Conservation (phyloP, 108 stramenopile genomes). For the Chaetoceros tenuissimus region DNA sequence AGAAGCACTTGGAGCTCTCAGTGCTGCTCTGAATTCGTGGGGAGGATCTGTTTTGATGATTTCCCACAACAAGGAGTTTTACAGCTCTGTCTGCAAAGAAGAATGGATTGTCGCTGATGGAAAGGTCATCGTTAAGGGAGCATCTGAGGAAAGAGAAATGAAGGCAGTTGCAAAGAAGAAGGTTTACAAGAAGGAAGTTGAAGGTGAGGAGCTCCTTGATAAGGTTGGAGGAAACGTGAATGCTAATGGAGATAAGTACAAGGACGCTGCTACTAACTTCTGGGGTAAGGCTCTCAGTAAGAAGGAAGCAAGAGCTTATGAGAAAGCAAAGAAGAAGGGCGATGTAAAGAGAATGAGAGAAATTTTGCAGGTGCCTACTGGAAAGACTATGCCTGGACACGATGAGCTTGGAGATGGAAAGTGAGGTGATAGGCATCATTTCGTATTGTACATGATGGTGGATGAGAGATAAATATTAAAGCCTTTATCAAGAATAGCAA, state of each 20-base stretch:
- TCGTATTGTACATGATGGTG: too few relatives aligned
- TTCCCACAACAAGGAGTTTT: slow-evolving; percentile 97
- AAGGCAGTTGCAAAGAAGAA: slow-evolving; percentile 84
- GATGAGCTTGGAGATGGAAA: slow-evolving; percentile 87
- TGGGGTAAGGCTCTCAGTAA: slow-evolving; percentile 81
- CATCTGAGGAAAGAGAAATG: slow-evolving; percentile 78
- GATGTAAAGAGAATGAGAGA: slow-evolving; percentile 78
- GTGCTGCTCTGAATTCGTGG: slow-evolving; percentile 88
- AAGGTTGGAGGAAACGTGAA: slow-evolving; percentile 79
- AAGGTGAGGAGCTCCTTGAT: slow-evolving; percentile 46
- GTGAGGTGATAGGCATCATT: too few relatives aligned
- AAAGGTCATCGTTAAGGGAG: slow-evolving; percentile 63
- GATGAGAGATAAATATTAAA: too few relatives aligned
- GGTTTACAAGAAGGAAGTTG: slow-evolving; percentile 67
- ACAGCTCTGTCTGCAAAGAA: slow-evolving; percentile 86
- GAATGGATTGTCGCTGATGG: slow-evolving; percentile 92
- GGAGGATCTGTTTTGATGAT: slow-evolving; percentile 98
- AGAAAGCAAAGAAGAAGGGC: slow-evolving; percentile 88
- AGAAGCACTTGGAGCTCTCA: slow-evolving; percentile 92
- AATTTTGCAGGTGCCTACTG: slow-evolving; percentile 71
- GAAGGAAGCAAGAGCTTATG: slow-evolving; percentile 82
- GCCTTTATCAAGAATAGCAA: too few relatives aligned
- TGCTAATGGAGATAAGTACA: slow-evolving; percentile 79
- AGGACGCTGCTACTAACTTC: slow-evolving; percentile 82
- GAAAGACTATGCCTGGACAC: slow-evolving; percentile 85